A percentile compares a stretch with the other conserved stretches of the same genome.
Conservation (phyloP, 164 flowering plant genomes). For the Aristolochia fimbriata region DNA sequence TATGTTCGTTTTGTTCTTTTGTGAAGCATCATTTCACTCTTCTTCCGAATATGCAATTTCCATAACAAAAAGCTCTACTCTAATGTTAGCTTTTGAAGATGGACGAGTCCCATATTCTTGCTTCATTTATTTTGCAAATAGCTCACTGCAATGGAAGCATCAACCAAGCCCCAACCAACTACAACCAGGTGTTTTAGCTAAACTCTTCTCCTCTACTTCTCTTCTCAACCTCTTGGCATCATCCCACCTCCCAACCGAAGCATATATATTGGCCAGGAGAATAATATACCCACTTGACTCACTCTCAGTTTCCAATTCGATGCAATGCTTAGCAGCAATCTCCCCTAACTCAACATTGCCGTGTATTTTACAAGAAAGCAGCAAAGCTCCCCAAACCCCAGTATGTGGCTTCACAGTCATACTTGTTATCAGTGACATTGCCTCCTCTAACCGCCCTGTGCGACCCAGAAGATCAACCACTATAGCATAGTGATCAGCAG, state of each 20-base stretch:
- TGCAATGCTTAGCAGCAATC: constrained; percentile 28
- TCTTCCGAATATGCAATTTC: too few species aligned
- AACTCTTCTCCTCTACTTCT: constrained; percentile 19
- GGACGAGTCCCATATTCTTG: too few species aligned
- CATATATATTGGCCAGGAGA: constrained; percentile 35
- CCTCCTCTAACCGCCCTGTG: constrained; percentile 33
- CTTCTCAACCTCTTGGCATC: constrained; percentile 32
- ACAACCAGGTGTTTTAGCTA: constrained; percentile 26
- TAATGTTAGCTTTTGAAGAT: too few species aligned
- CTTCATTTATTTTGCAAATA: not conserved
- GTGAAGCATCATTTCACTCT: too few species aligned
- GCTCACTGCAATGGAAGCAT: not conserved
- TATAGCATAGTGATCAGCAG: constrained; percentile 34
- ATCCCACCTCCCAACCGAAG: constrained; percentile 35
- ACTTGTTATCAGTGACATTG: constrained; percentile 25
- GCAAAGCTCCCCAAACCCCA: constrained; percentile 48
- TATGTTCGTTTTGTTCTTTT: too few species aligned
- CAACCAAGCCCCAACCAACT: constrained; percentile 24
- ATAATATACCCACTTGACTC: constrained; percentile 23
- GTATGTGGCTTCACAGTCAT: constrained; percentile 37
- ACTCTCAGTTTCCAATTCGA: constrained; percentile 28
- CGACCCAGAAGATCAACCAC: constrained; percentile 43
- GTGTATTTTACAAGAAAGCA: constrained; percentile 36
- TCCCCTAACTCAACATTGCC: constrained; percentile 34
- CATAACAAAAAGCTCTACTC: too few species aligned